Evolutionary conservation across 805 yeast species (phyloP), one percentile per base, ranked within the genome.

Genomic region (Starmerella potacharoeniae): DNA sequence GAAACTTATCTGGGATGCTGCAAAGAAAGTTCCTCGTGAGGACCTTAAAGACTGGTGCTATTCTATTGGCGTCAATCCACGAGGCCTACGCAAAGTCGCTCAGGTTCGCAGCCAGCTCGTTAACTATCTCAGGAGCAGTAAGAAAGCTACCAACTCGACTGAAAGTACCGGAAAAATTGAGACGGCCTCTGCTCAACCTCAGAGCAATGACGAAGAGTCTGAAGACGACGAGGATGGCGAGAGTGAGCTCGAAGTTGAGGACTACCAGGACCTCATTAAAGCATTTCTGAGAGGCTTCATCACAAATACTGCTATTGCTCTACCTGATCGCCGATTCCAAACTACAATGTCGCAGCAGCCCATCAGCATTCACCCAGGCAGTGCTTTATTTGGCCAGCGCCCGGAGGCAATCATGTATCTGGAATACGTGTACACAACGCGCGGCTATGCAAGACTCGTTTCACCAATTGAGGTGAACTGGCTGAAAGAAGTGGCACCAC

Each of bases 401-500:
- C 75, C 81, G 46, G 95, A 91, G 61, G 95, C 95, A 0, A 82
- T 93, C 53, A 83, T 93, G 95, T 93, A 88, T 72, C 82, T 89
- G 39, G 98, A 93, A 69, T 90, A 86, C 66, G 97, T 93, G 14
- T 91, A 78, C 67, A 93, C 98, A 0, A 78, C 90, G 13, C 88
- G 88, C 68, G 95, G 96, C 0, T 93, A 90, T 65, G 97, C 95
- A 0, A 76, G 98, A 63, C 83, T 76, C 58, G 95, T 90, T n/a
- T 82, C 89, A 49, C 81, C 84, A 14, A 77, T 93, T 30, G 86
- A 87, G 65, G 70, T 87, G 53, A 78, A 80, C 14, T 91, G 97
- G 97, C 69, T 93, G 49, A 54, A 45, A 14, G 53, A 58, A 45
- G 35, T 54, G 2, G 63, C 63, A 1, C 64, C 64, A 6, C 60